Evolutionary conservation across 2,329 filamentous ascomycete genomes (phyloP), one percentile per base, ranked within the genome.

Genomic region (Alternaria sp.): DNA sequence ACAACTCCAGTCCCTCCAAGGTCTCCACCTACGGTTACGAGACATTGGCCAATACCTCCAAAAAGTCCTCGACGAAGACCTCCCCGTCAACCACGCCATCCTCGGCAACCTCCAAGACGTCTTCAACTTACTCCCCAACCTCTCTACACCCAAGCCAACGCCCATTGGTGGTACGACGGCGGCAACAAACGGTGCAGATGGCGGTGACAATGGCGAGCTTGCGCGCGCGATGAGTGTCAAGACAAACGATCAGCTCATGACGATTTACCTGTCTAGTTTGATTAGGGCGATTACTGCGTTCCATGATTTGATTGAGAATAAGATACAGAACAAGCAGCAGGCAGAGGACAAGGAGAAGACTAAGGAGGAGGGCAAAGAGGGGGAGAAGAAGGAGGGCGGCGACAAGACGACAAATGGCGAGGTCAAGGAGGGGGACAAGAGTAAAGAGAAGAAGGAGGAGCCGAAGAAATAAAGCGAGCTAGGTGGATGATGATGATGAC

Each of bases 261-360:
- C 94, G 53, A 98, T 99, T 79, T 99, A 99, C 81, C 86, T 99
- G 55, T 96, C 92, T 82, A 96, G 92, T 83, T 83, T 98, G 83
- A 98, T 99, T 81, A 88, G 95, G 63, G 95, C 95, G 58, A 99
- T 99, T 76, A 98, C 95, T 12, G 95, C 95, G 7, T 99, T 98
- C 89, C 95, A 99, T 80, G 95, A 99, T 78, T 83, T 99, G 69
- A 99, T 99, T 69, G 95, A 99, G 84, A 99, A 99, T 85, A 99
- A 99, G 87, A 97, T 98, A 70, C 94, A 98, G 84, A 99, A 99
- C 82, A 88, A 94, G 79, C 94, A 98, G 81, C 92, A 96, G 79
- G 91, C 96, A 75, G 95, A 98, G 76, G 95, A 99, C 75, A 94
- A 94, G 82, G 94, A 98, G 71, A 87, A 84, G 46, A 88, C 90